Conservation (phyloP, 345 rosid genomes). For the Citrus reticulata region DNA sequence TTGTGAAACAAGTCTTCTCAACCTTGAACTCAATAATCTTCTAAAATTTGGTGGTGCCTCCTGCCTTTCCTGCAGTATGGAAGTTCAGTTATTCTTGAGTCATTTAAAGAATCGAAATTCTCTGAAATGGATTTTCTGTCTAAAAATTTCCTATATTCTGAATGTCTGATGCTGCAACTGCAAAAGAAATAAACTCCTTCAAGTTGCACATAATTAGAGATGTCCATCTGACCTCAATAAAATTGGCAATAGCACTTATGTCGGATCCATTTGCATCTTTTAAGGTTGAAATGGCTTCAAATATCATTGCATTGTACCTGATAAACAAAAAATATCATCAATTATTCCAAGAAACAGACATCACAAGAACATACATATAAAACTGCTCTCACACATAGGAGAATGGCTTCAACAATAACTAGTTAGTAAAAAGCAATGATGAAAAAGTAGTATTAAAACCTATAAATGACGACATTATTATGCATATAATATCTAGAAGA, state of each 20-base stretch:
- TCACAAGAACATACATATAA: neutral
- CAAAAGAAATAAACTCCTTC: neutral
- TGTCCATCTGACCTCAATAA: conserved; percentile 56
- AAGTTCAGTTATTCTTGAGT: neutral
- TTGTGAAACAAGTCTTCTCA: conserved; percentile 70
- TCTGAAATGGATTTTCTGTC: neutral
- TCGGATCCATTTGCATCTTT: conserved; percentile 52
- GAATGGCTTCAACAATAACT: neutral
- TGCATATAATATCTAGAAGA: neutral
- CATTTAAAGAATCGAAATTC: neutral
- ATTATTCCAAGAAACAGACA: neutral
- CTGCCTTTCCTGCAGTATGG: conserved; percentile 49
- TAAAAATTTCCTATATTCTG: neutral
- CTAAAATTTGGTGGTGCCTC: conserved; percentile 61
- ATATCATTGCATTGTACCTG: conserved; percentile 64
- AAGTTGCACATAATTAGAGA: conserved; percentile 3
- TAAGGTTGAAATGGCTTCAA: conserved; percentile 68
- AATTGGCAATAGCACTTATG: conserved; percentile 49
- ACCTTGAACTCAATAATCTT: conserved; percentile 55
- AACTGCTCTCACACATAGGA: neutral
- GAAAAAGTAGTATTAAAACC: no score
- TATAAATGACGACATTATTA: no score
- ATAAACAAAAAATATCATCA: neutral
- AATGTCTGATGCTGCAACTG: neutral
- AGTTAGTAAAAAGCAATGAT: neutral